Evolutionary conservation across 106 monocot genomes (phyloP).

Genomic region (Dioscorea dumetorum): DNA sequence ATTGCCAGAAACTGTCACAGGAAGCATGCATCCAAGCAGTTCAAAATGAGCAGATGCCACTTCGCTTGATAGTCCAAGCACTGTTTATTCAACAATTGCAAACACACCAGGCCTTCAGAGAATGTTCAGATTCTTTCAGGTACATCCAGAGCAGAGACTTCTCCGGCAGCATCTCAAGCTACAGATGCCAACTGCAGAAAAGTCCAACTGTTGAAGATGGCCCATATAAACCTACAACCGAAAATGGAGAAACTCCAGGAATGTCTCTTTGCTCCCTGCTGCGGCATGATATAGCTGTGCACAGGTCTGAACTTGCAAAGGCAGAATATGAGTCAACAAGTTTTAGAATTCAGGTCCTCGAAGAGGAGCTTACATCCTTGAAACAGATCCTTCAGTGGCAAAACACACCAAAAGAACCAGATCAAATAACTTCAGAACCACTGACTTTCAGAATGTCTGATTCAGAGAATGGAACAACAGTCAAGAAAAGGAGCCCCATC

Average conservation of each 20-base stretch:
- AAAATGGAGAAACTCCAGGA: constrained; percentile 2
- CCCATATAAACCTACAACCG: constrained; percentile 16
- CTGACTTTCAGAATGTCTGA: constrained; percentile 22
- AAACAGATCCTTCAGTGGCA: constrained; percentile 37
- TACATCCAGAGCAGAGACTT: constrained; percentile 35
- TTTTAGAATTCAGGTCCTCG: constrained; percentile 63
- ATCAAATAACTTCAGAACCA: neutral
- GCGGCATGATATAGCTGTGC: constrained; percentile 8
- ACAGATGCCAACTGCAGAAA: constrained; percentile 19
- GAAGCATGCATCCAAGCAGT: constrained; percentile 66
- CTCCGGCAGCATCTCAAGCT: constrained; percentile 45
- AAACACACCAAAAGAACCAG: constrained; percentile 11
- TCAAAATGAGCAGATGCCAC: constrained; percentile 75
- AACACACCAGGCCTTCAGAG: constrained; percentile 65
- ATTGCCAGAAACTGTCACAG: constrained; percentile 73
- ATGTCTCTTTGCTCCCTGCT: constrained; percentile 19
- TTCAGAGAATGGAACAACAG: neutral
- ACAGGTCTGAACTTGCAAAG: constrained; percentile 17
- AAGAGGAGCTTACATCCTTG: constrained; percentile 47
- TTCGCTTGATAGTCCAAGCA: constrained; percentile 66
- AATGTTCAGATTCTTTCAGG: constrained; percentile 67
- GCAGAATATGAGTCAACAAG: constrained; percentile 61
- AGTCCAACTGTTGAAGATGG: constrained; percentile 24
- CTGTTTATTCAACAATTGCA: constrained; percentile 71
- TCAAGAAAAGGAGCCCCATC: constrained; percentile 17